phyloP scores from a whole-genome alignment of 768 basidiomycete genomes.

The Boletus rubropictus region DNA sequence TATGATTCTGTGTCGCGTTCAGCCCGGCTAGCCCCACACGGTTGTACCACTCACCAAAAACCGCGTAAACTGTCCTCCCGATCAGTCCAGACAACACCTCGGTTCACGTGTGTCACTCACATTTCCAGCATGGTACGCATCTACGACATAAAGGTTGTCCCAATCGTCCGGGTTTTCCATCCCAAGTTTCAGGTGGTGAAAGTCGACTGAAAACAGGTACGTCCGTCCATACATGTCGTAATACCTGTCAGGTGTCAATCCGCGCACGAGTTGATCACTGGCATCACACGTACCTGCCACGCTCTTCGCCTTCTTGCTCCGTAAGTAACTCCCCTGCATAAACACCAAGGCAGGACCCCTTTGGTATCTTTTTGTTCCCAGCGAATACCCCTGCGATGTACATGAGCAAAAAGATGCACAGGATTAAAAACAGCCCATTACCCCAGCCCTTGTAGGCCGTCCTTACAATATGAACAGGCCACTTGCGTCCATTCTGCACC shows the following conservation, averaged over 20 bases:
- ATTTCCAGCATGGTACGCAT: conserved; percentile 86
- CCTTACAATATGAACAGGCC: conserved; percentile 57
- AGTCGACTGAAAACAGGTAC: conserved; percentile 81
- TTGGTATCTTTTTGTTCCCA: conserved; percentile 54
- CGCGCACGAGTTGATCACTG: neutral
- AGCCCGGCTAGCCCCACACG: neutral
- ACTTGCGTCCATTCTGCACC: conserved; percentile 72
- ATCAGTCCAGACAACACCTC: conserved; percentile 2
- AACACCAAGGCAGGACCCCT: conserved; percentile 71
- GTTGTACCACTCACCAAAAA: conserved; percentile 55
- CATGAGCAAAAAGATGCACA: neutral
- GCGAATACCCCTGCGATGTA: conserved; percentile 60
- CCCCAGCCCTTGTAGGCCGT: conserved; percentile 85
- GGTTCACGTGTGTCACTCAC: conserved; percentile 41
- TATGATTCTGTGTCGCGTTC: conserved; percentile 63
- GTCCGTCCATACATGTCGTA: conserved; percentile 72
- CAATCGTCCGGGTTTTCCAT: conserved; percentile 23
- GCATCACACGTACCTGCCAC: conserved; percentile 53
- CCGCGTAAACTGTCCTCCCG: conserved; percentile 72
- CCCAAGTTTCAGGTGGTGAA: conserved; percentile 50
- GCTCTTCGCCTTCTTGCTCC: conserved; percentile 56
- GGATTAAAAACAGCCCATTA: conserved; percentile 22
- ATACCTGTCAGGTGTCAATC: conserved; percentile 36
- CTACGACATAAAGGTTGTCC: conserved; percentile 52
- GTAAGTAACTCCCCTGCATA: conserved; percentile 82